phyloP scores from a whole-genome alignment of 306 rosid species.

The Acmispon strigosus region DNA sequence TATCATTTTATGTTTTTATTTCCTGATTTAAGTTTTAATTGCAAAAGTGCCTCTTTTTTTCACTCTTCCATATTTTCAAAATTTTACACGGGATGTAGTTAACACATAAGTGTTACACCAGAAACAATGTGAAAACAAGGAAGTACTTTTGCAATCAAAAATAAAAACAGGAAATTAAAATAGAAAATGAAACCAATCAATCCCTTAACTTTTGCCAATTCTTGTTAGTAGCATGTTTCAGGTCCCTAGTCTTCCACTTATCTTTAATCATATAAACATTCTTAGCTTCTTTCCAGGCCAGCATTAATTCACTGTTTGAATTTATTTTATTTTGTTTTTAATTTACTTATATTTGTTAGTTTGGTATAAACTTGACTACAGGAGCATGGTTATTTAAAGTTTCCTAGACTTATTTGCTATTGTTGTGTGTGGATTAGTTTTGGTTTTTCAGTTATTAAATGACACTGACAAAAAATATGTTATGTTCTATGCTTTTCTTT shows the following conservation, averaged over 20 bases:
- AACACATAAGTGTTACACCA: no score
- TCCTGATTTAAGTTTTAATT: no score
- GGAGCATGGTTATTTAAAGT: neutral
- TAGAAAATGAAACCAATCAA: no score
- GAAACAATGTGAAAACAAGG: no score
- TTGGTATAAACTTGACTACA: neutral
- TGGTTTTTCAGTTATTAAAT: slow-evolving; percentile 7
- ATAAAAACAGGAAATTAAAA: no score
- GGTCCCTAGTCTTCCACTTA: neutral
- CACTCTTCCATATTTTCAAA: no score
- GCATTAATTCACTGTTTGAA: neutral
- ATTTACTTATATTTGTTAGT: neutral
- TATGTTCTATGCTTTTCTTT: slow-evolving; percentile 16
- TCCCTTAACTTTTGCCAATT: no score
- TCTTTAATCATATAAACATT: neutral
- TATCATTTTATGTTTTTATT: no score
- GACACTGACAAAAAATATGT: neutral
- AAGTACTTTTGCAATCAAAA: no score
- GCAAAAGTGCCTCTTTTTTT: no score
- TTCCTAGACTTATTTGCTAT: neutral
- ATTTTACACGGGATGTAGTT: no score
- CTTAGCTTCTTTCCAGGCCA: slow-evolving; percentile 2
- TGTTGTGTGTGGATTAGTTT: slow-evolving; percentile 3
- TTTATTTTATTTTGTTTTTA: neutral
- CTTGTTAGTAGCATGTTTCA: slow-evolving; percentile 8